A percentile compares a stretch with the other conserved stretches of the same genome.
phyloP scores from a whole-genome alignment of 1,284 basidiomycete species.

The Chalciporus sp. region DNA sequence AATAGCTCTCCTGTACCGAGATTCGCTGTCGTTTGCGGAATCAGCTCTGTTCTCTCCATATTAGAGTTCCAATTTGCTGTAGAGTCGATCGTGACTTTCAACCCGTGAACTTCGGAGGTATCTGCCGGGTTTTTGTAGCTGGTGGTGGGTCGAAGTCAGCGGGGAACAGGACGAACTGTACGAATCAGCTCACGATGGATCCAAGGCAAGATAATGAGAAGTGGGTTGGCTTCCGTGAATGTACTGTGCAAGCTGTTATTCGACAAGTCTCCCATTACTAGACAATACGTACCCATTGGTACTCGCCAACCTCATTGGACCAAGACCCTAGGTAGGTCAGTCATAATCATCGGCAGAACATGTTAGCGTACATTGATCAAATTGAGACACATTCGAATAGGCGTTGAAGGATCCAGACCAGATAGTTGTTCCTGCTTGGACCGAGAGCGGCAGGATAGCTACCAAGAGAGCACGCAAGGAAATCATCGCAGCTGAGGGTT shows the following conservation, averaged over 20 bases:
- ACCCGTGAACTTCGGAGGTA: background rate
- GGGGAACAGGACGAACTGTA: background rate
- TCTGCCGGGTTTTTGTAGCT: background rate
- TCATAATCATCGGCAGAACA: background rate
- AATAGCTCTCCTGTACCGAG: conserved; percentile 61
- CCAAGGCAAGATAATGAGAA: too few relatives aligned
- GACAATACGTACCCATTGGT: background rate
- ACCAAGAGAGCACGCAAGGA: background rate
- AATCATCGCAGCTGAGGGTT: background rate
- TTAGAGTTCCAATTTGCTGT: background rate
- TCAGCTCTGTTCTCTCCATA: conserved; percentile 29
- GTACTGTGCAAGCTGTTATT: background rate
- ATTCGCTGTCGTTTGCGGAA: conserved; percentile 37
- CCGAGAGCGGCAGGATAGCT: background rate
- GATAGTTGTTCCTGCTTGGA: background rate
- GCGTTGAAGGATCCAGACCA: background rate
- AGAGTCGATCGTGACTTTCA: background rate
- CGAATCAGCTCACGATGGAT: background rate
- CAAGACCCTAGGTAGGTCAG: background rate
- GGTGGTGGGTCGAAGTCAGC: background rate
- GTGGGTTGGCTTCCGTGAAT: too few relatives aligned
- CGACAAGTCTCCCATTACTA: background rate
- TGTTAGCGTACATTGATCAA: background rate
- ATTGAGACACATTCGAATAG: background rate
- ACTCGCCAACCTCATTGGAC: background rate